A percentile compares a stretch with the other conserved stretches of the same genome.
These are phyloP conservation scores for Aspergillus ostianus DNA, from an alignment of 495 filamentous ascomycete genomes.

Conservation along the genomic window DNA sequence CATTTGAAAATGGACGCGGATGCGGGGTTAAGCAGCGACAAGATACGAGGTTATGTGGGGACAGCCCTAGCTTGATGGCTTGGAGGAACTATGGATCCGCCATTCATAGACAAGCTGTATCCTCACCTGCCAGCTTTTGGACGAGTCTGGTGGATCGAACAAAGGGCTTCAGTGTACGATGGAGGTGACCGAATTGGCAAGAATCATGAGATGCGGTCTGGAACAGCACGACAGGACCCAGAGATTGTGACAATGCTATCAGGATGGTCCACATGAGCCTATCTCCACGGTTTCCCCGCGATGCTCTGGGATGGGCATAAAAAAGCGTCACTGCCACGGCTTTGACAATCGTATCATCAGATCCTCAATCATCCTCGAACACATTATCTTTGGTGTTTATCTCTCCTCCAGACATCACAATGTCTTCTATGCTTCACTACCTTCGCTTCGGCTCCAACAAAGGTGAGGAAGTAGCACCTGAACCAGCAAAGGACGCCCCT, in stretches of 20 bases:
- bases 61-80: not conserved
- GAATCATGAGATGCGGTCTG: not conserved
- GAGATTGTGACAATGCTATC: not conserved
- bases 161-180: not conserved
- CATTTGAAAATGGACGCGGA: not conserved
- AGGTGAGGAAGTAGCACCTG: constrained; percentile 4
- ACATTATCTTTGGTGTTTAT: not conserved
- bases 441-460: constrained; percentile 29
- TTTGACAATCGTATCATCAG: not conserved
- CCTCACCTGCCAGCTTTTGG: not conserved
- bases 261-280: not conserved
- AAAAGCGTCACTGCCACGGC: not conserved
- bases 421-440: constrained; percentile 31
- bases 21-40: not conserved
- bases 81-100: not conserved
- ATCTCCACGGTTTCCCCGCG: not conserved
- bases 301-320: not conserved
- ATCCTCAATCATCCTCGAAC: not conserved
- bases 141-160: not conserved
- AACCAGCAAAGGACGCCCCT: constrained; percentile 13
- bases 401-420: constrained; percentile 11
- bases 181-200: not conserved
- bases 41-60: no score
- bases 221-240: not conserved
- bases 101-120: not conserved